Conservation (phyloP, 176 grass and related monocot genomes). For the Rhynchospora tenuis region DNA sequence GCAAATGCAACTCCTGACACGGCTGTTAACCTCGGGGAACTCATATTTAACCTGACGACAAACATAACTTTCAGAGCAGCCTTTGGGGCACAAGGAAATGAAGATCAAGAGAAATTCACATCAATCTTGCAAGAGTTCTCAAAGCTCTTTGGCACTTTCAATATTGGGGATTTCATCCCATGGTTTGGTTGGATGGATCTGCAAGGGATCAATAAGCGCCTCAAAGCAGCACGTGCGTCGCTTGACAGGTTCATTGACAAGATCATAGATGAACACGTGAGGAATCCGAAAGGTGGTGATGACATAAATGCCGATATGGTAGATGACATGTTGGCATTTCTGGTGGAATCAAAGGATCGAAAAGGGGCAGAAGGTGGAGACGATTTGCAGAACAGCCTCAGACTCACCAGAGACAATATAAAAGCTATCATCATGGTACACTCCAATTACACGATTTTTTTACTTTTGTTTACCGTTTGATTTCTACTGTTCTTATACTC, state of each 20-base stretch:
- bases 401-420: slow-evolving; percentile 69
- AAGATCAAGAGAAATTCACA: slow-evolving; percentile 64
- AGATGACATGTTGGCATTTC: slow-evolving; percentile 82
- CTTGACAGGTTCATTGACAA: slow-evolving; percentile 82
- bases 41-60: slow-evolving; percentile 65
- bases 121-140: slow-evolving; percentile 82
- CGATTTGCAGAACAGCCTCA: slow-evolving; percentile 58
- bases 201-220: slow-evolving; percentile 54
- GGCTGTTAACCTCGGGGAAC: slow-evolving; percentile 59
- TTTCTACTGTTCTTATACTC: no score
- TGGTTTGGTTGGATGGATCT: slow-evolving; percentile 70
- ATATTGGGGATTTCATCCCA: slow-evolving; percentile 78
- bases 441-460: background rate
- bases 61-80: slow-evolving; percentile 82
- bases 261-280: slow-evolving; percentile 87
- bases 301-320: slow-evolving; percentile 79
- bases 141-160: slow-evolving; percentile 72
- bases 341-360: slow-evolving; percentile 23
- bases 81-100: slow-evolving; percentile 47
- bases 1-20: slow-evolving; percentile 9
- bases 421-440: slow-evolving; percentile 97
- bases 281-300: slow-evolving; percentile 40
- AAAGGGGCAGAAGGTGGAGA: slow-evolving; percentile 20
- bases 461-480: background rate
- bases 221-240: slow-evolving; percentile 36